Percentiles rank a stretch among this genome's conserved stretches.
Evolutionary conservation across 2,329 filamentous ascomycete genomes (phyloP).

Genomic region (Aspergillus ochraceus): DNA sequence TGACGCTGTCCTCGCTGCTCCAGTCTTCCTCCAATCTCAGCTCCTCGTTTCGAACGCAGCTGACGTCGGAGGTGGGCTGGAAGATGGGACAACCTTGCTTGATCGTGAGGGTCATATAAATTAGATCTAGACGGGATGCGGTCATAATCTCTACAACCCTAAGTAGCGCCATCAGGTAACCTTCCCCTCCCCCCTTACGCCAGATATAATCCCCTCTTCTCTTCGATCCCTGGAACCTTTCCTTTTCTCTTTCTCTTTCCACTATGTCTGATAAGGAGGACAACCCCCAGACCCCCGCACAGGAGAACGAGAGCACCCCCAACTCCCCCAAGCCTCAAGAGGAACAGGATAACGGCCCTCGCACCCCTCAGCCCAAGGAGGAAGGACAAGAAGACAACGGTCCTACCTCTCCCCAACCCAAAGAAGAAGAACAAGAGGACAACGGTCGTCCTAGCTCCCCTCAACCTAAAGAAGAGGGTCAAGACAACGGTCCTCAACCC

Average conservation of each 20-base stretch:
- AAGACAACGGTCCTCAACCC: slow-evolving; percentile 15
- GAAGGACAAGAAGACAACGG: too few relatives aligned
- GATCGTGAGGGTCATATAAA: slow-evolving; percentile 5
- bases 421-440: slow-evolving; percentile 16
- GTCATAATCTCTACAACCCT: slow-evolving; percentile 21
- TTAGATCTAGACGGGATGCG: slow-evolving; percentile 1
- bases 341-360: slow-evolving; percentile 8
- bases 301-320: background rate
- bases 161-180: slow-evolving; percentile 4
- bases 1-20: slow-evolving; percentile 1
- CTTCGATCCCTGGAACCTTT: background rate
- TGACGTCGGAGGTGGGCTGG: slow-evolving; percentile 8
- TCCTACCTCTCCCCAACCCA: slow-evolving; percentile 24
- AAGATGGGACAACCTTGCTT: background rate
- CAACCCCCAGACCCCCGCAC: slow-evolving; percentile 10
- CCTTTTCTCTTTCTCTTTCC: slow-evolving; percentile 20
- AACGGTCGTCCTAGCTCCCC: slow-evolving; percentile 13
- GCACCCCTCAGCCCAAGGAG: too few relatives aligned
- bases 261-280: slow-evolving; percentile 31
- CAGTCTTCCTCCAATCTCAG: slow-evolving; percentile 2
- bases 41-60: background rate
- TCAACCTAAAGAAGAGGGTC: slow-evolving; percentile 19
- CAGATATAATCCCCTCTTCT: slow-evolving; percentile 11
- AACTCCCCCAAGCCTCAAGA: background rate
- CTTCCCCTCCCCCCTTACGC: background rate